phyloP scores from a whole-genome alignment of 148 eudicot species.

The Chenopodium berlandieri region DNA sequence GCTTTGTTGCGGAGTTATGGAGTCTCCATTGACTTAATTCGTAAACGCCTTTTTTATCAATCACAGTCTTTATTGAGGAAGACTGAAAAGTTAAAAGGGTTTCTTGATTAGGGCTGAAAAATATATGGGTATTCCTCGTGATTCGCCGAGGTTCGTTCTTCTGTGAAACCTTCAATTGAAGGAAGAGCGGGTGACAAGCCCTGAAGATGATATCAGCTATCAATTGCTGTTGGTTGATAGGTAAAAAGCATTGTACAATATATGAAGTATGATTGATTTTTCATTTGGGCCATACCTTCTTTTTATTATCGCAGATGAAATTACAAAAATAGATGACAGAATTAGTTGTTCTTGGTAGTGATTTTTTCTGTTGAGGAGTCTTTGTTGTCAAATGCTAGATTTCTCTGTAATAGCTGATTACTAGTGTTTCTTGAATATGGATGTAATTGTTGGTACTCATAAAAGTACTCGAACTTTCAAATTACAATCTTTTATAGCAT shows the following conservation, averaged over 20 bases:
- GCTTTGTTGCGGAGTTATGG: constrained; percentile 12
- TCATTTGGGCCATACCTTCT: not conserved
- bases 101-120: constrained; percentile 17
- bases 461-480: not conserved
- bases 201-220: not conserved
- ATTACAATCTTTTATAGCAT: not conserved
- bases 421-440: not conserved
- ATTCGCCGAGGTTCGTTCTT: constrained; percentile 13
- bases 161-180: not conserved
- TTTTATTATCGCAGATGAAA: not conserved
- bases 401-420: not conserved
- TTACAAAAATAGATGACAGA: not conserved
- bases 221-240: not conserved
- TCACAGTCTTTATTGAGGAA: not conserved
- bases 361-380: not conserved
- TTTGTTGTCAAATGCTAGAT: not conserved
- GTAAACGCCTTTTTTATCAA: not conserved
- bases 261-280: not conserved
- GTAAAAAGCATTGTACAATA: not conserved
- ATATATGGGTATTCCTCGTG: constrained; percentile 26
- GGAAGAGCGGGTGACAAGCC: not conserved
- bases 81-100: not conserved
- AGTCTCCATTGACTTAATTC: not conserved
- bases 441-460: not conserved
- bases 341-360: not conserved